Percentiles rank a stretch among this genome's conserved stretches.
phyloP scores from a whole-genome alignment of 331 rosid genomes.

The Phaseolus coccineus region DNA sequence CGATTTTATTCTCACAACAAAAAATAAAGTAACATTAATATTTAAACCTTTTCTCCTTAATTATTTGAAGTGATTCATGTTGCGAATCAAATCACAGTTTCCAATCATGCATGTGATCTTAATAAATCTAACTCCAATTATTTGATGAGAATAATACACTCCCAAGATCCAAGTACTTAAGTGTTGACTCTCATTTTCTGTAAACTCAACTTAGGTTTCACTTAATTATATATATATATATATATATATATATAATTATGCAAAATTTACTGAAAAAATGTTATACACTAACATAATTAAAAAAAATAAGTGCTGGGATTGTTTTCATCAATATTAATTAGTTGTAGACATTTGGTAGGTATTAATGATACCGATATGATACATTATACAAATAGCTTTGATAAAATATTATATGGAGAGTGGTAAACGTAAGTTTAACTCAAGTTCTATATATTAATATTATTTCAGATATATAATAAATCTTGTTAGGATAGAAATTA shows the following conservation, averaged over 20 bases:
- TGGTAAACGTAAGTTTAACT: too few relatives aligned
- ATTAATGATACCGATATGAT: too few relatives aligned
- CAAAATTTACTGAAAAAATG: not conserved
- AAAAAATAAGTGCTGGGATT: not conserved
- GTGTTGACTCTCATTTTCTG: not conserved
- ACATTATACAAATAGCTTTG: too few relatives aligned
- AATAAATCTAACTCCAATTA: slow-evolving; percentile 33
- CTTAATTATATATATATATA: not conserved
- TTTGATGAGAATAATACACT: slow-evolving; percentile 1
- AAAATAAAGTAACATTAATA: not conserved
- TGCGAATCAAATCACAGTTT: slow-evolving; percentile 23
- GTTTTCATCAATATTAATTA: too few relatives aligned
- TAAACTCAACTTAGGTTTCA: not conserved
- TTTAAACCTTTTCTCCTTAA: not conserved
- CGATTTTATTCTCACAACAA: too few relatives aligned
- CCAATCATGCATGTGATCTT: slow-evolving; percentile 31
- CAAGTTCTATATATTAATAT: too few relatives aligned
- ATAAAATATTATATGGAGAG: too few relatives aligned
- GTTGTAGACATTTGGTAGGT: too few relatives aligned
- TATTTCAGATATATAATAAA: too few relatives aligned
- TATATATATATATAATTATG: not conserved
- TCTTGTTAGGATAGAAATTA: too few relatives aligned
- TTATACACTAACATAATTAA: not conserved
- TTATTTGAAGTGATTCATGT: not conserved
- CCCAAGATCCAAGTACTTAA: slow-evolving; percentile 29